Conservation (phyloP, 2,329 filamentous ascomycete genomes). For the Bertia moriformis region DNA sequence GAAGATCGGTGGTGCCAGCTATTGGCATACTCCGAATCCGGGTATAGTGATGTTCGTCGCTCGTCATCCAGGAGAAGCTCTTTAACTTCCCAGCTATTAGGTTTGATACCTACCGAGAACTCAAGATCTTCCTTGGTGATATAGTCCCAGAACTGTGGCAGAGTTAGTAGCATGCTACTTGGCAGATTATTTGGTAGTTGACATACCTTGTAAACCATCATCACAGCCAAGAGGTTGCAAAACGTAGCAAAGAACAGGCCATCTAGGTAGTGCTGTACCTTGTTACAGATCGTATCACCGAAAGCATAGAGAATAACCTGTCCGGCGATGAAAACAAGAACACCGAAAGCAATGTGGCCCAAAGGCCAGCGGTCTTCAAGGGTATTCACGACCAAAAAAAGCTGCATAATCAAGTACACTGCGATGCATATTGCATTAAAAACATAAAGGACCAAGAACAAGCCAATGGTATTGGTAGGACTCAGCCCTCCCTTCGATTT, state of each 20-base stretch:
- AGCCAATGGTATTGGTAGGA: constrained; percentile 70
- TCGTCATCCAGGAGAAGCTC: constrained; percentile 74
- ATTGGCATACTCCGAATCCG: constrained; percentile 21
- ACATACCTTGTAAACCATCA: constrained; percentile 94
- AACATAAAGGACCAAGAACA: constrained; percentile 86
- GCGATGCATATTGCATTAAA: constrained; percentile 76
- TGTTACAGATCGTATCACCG: constrained; percentile 69
- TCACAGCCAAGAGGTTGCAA: constrained; percentile 84
- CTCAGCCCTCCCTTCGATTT: constrained; percentile 76
- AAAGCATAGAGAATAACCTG: constrained; percentile 89
- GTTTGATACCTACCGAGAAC: constrained; percentile 87
- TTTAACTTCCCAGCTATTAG: constrained; percentile 98
- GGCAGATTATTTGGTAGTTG: too few relatives aligned
- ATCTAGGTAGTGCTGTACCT: constrained; percentile 81
- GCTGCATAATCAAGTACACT: constrained; percentile 75
- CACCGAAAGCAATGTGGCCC: constrained; percentile 77
- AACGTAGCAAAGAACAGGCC: constrained; percentile 87
- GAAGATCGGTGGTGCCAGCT: constrained; percentile 22
- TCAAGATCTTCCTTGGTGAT: constrained; percentile 97
- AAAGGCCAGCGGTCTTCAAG: constrained; percentile 91
- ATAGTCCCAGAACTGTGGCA: constrained; percentile 81
- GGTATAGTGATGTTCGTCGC: constrained; percentile 56
- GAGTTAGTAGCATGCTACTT: background rate
- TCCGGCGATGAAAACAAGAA: constrained; percentile 80
- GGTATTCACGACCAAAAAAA: constrained; percentile 76